phyloP scores from a whole-genome alignment of 768 basidiomycete species.

The Trametes sanguinea region DNA sequence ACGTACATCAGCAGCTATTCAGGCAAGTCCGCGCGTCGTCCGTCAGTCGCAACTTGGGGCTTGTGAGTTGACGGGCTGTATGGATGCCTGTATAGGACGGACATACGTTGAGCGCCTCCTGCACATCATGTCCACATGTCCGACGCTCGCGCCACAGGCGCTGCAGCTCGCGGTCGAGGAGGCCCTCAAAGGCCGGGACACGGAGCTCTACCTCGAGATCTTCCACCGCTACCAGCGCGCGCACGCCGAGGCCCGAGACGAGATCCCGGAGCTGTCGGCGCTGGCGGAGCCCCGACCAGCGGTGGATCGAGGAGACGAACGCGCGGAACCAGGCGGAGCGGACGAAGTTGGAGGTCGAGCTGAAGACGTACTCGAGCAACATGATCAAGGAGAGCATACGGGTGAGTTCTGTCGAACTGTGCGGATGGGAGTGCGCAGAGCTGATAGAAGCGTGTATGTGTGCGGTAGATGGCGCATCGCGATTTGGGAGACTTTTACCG shows the following conservation, averaged over 20 bases:
- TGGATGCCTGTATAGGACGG: slow-evolving; percentile 49
- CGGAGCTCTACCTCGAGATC: slow-evolving; percentile 54
- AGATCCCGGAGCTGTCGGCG: slow-evolving; percentile 49
- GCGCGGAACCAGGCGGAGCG: slow-evolving; percentile 71
- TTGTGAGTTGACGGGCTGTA: neutral
- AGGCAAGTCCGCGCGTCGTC: slow-evolving; percentile 45
- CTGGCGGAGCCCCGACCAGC: slow-evolving; percentile 60
- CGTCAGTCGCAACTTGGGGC: too few relatives aligned
- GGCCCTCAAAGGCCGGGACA: slow-evolving; percentile 70
- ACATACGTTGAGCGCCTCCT: slow-evolving; percentile 74
- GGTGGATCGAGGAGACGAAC: slow-evolving; percentile 72
- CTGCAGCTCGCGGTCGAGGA: slow-evolving; percentile 65
- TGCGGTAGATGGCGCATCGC: slow-evolving; percentile 81
- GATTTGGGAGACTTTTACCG: slow-evolving; percentile 84
- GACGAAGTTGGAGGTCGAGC: slow-evolving; percentile 87
- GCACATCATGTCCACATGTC: slow-evolving; percentile 64
- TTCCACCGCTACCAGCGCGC: slow-evolving; percentile 57
- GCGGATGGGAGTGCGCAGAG: too few relatives aligned
- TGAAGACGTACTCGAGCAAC: slow-evolving; percentile 93
- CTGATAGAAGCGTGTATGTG: too few relatives aligned
- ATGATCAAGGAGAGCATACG: slow-evolving; percentile 99
- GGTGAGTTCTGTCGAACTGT: slow-evolving; percentile 43
- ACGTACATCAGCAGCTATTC: slow-evolving; percentile 74
- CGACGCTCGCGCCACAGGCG: slow-evolving; percentile 71
- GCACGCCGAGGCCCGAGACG: slow-evolving; percentile 30